A percentile compares a stretch with the other conserved stretches of the same genome.
These are phyloP conservation scores for Myriosclerotinia duriaeana DNA, from an alignment of 2,329 filamentous ascomycete genomes.

Conservation along the genomic window DNA sequence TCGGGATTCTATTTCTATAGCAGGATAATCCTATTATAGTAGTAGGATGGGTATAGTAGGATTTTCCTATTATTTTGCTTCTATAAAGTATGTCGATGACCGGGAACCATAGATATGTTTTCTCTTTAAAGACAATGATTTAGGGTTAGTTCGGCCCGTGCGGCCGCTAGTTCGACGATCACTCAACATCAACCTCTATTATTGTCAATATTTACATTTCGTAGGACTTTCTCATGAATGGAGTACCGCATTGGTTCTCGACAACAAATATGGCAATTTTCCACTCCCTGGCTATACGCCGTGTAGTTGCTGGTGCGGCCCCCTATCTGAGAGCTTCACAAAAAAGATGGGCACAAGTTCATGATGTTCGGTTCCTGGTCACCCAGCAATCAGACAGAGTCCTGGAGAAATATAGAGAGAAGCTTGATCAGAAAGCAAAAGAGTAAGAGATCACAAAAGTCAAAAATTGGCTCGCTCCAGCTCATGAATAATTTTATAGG, in stretches of 20 bases:
- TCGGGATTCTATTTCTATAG: too few relatives aligned
- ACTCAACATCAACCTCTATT: not conserved
- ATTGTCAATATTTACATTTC: too few relatives aligned
- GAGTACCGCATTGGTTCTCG: conserved; percentile 1
- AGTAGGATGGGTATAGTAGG: too few relatives aligned
- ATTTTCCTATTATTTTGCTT: too few relatives aligned
- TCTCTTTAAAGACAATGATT: too few relatives aligned
- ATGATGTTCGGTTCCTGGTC: conserved; percentile 86
- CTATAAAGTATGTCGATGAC: too few relatives aligned
- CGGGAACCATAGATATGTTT: too few relatives aligned
- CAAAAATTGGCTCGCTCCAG: not conserved
- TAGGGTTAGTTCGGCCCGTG: not conserved
- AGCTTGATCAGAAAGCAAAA: conserved; percentile 79
- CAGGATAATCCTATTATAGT: too few relatives aligned
- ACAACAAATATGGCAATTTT: conserved; percentile 49
- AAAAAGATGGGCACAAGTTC: conserved; percentile 85
- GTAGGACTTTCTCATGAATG: not conserved
- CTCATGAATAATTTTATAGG: conserved; percentile 32
- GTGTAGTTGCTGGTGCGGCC: conserved; percentile 38
- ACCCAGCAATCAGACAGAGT: conserved; percentile 70
- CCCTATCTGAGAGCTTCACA: conserved; percentile 51
- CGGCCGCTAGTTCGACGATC: not conserved
- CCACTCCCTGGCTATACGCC: conserved; percentile 50
- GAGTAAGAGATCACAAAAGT: conserved; percentile 45
- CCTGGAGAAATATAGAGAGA: conserved; percentile 81